Evolutionary conservation across 768 basidiomycete genomes (phyloP).

Genomic region (Gelatoporia subvermispora): DNA sequence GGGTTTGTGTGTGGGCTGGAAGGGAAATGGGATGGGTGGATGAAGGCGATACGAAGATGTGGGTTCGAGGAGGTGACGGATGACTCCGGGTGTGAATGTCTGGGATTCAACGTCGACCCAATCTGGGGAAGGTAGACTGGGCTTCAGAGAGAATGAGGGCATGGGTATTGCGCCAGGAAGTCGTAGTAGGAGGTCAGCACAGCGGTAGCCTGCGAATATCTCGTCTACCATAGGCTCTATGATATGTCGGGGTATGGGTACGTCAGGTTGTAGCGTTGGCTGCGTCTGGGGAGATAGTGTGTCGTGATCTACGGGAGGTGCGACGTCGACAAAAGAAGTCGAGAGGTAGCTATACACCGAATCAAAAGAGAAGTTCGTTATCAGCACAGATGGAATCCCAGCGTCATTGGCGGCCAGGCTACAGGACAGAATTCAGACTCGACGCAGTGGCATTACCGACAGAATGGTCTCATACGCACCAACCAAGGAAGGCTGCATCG

Average conservation of each 20-base stretch:
- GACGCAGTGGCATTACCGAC: not conserved
- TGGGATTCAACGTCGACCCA: slow-evolving; percentile 56
- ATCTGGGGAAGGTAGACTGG: slow-evolving; percentile 50
- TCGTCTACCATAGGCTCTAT: slow-evolving; percentile 62
- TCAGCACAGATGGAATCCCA: slow-evolving; percentile 62
- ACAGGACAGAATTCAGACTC: not conserved
- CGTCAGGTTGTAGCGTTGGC: slow-evolving; percentile 39
- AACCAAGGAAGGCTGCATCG: slow-evolving; percentile 75
- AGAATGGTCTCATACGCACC: slow-evolving; percentile 43
- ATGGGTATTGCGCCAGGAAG: slow-evolving; percentile 75
- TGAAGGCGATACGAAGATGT: slow-evolving; percentile 30
- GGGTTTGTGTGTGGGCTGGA: slow-evolving; percentile 16
- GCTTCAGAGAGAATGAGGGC: slow-evolving; percentile 56
- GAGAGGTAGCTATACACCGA: slow-evolving; percentile 77
- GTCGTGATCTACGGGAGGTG: slow-evolving; percentile 5
- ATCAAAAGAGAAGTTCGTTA: slow-evolving; percentile 85
- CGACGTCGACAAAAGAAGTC: slow-evolving; percentile 43
- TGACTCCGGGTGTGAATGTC: slow-evolving; percentile 41
- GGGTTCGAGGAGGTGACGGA: slow-evolving; percentile 34
- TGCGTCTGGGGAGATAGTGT: not conserved
- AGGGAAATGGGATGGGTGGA: slow-evolving; percentile 38
- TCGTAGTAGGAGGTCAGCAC: slow-evolving; percentile 64
- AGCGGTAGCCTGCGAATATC: slow-evolving; percentile 59
- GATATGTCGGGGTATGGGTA: slow-evolving; percentile 44
- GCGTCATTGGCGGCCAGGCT: slow-evolving; percentile 64